Conservation (phyloP, 2,329 filamentous ascomycete genomes). For the Ascochyta pisi region DNA sequence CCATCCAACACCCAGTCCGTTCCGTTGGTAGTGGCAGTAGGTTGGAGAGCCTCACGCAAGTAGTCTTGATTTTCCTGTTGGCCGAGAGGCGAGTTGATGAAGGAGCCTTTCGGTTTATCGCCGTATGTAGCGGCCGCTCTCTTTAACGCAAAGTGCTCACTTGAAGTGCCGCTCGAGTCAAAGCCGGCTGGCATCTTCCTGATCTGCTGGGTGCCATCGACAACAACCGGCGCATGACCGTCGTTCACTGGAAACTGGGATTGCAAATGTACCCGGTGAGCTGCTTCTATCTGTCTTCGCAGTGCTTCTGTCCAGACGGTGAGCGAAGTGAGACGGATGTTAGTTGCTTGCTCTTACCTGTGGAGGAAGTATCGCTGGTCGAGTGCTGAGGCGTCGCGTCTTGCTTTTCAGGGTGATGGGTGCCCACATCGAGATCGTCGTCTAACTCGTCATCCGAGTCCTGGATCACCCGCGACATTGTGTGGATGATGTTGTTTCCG, state of each 20-base stretch:
- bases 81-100: constrained; percentile 9
- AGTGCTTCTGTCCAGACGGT: constrained; percentile 6
- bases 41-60: background rate
- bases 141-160: background rate
- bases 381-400: constrained; percentile 25
- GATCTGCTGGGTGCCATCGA: background rate
- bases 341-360: constrained; percentile 1
- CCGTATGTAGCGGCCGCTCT: constrained; percentile 18
- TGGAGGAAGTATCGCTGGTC: constrained; percentile 13
- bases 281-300: constrained; percentile 27
- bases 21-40: constrained; percentile 1
- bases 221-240: constrained; percentile 2
- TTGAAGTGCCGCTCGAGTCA: background rate
- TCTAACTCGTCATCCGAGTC: constrained; percentile 49
- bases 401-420: constrained; percentile 16
- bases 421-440: constrained; percentile 35
- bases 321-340: background rate
- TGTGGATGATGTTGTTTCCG: background rate
- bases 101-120: constrained; percentile 15
- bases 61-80: background rate
- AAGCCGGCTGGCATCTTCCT: background rate
- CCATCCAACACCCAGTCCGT: constrained; percentile 36
- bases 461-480: constrained; percentile 41
- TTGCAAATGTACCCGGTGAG: constrained; percentile 36
- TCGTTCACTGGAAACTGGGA: constrained; percentile 11